These are phyloP conservation scores for Sordariomycetes sp. DNA, from an alignment of 2,329 filamentous ascomycete genomes.

Conservation along the genomic window DNA sequence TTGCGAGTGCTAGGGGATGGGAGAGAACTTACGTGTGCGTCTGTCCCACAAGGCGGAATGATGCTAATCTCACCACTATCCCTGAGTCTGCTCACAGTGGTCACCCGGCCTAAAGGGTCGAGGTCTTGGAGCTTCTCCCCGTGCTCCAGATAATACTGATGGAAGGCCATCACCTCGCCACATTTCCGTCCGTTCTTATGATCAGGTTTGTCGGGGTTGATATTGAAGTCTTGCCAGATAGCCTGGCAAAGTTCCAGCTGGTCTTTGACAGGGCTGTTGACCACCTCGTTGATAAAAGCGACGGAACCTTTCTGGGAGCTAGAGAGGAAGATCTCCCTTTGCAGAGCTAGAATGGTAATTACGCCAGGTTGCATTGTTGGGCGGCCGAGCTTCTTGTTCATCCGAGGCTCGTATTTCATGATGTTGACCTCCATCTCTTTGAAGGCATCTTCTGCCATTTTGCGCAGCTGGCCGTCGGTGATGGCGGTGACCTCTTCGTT, in stretches of 20 bases:
- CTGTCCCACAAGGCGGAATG: too few species aligned
- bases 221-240: background rate
- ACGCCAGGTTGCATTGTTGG: background rate
- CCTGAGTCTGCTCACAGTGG: too few species aligned
- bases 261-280: background rate
- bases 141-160: too few species aligned
- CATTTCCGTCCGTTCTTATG: conserved; percentile 2
- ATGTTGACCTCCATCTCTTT: conserved; percentile 3
- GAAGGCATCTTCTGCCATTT: conserved; percentile 4
- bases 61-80: too few species aligned
- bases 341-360: conserved; percentile 5
- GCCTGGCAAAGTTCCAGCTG: background rate
- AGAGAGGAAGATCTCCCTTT: conserved; percentile 4
- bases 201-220: background rate
- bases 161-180: conserved; percentile 4
- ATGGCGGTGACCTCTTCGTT: background rate
- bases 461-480: conserved; percentile 1
- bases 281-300: conserved; percentile 1
- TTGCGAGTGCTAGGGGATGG: too few species aligned
- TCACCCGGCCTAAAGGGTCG: too few species aligned
- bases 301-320: conserved; percentile 4
- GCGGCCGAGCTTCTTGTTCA: background rate
- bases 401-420: conserved; percentile 1
- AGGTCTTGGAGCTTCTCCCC: too few species aligned
- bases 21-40: too few species aligned